phyloP scores from a whole-genome alignment of 257 asterid species.

The Rhazya stricta region DNA sequence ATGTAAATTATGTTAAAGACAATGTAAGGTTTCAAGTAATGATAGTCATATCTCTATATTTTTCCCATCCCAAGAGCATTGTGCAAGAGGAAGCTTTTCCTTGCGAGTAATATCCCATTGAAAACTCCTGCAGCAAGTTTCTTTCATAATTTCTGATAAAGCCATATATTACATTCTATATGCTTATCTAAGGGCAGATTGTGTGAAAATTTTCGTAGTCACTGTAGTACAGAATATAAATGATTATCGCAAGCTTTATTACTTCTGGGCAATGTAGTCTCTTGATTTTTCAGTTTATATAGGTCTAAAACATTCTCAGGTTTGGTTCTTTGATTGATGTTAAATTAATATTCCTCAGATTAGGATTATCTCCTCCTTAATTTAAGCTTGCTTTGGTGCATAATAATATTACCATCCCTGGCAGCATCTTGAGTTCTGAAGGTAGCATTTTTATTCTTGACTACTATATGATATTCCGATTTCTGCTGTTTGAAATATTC shows the following conservation, averaged over 20 bases:
- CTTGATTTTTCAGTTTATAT: not conserved
- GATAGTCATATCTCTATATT: not conserved
- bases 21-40: not conserved
- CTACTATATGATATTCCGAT: not conserved
- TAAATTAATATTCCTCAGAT: not conserved
- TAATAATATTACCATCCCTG: not conserved
- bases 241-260: not conserved
- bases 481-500: not conserved
- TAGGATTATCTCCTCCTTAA: not conserved
- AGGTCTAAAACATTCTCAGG: not conserved
- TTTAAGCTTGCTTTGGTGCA: not conserved
- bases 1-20: constrained; percentile 4
- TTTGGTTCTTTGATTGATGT: not conserved
- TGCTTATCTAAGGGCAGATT: not conserved
- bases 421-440: not conserved
- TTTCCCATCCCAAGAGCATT: not conserved
- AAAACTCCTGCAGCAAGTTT: not conserved
- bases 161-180: not conserved
- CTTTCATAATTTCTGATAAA: not conserved
- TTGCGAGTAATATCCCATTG: not conserved
- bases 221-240: not conserved
- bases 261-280: not conserved
- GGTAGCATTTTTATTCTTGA: not conserved
- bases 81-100: not conserved
- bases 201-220: not conserved